Conservation (phyloP, 2,329 filamentous ascomycete species). For the Phyllosticta ampelicida region DNA sequence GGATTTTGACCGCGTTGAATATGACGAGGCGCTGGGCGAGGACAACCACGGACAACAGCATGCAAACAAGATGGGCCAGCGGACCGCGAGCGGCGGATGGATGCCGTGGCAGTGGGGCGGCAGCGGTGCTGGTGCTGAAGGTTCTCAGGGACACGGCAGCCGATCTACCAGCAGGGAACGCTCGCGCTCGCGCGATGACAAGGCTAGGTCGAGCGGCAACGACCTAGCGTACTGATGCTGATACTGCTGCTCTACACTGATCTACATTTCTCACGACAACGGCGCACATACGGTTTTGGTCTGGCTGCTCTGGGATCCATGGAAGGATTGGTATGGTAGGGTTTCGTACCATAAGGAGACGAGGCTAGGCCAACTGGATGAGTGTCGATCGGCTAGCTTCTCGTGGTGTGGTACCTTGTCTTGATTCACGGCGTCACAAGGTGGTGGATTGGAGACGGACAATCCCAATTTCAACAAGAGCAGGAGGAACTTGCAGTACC, state of each 20-base stretch:
- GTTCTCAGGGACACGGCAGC: neutral
- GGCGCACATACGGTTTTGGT: neutral
- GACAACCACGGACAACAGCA: constrained; percentile 10
- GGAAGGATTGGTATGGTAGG: neutral
- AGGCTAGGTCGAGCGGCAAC: constrained; percentile 4
- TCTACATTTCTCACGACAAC: neutral
- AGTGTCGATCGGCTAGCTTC: too few relatives aligned
- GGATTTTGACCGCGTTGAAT: constrained; percentile 83
- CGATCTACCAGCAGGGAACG: neutral
- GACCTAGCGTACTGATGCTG: constrained; percentile 9
- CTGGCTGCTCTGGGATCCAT: neutral
- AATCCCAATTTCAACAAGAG: too few relatives aligned
- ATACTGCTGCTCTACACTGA: neutral
- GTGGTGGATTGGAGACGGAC: too few relatives aligned
- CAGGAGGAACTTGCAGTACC: too few relatives aligned
- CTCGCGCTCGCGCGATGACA: constrained; percentile 8
- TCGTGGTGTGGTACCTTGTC: too few relatives aligned
- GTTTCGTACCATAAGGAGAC: neutral
- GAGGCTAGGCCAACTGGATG: neutral
- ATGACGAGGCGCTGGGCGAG: constrained; percentile 42
- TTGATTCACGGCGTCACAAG: too few relatives aligned
- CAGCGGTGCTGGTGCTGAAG: constrained; percentile 1
- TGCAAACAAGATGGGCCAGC: constrained; percentile 18
- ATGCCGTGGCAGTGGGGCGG: constrained; percentile 41
- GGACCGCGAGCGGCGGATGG: constrained; percentile 31